Percentiles rank a stretch among this genome's conserved stretches.
These are phyloP conservation scores for Fusarium mundagurra DNA, from an alignment of 2,329 filamentous ascomycete genomes.

Conservation along the genomic window DNA sequence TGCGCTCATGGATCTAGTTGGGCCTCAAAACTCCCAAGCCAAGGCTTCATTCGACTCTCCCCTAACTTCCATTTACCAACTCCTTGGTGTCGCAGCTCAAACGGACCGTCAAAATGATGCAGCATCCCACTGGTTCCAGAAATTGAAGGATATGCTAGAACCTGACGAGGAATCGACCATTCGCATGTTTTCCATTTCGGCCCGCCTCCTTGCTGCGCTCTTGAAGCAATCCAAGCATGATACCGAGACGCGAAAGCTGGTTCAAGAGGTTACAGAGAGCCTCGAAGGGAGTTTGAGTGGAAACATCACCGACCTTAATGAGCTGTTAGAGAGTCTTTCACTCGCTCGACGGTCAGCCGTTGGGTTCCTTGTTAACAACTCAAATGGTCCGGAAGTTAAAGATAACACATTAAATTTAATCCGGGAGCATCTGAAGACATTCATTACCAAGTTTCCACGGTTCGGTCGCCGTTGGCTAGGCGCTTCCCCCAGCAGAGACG, in stretches of 20 bases:
- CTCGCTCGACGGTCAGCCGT: conserved; percentile 64
- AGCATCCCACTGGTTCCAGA: conserved; percentile 65
- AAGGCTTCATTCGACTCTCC: conserved; percentile 54
- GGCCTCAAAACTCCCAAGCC: conserved; percentile 47
- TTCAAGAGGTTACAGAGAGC: conserved; percentile 61
- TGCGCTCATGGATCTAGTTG: conserved; percentile 46
- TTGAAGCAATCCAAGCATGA: conserved; percentile 56
- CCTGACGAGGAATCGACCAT: conserved; percentile 57
- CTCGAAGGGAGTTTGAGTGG: conserved; percentile 70
- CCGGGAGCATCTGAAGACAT: conserved; percentile 59
- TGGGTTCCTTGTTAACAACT: conserved; percentile 53
- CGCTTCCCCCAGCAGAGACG: conserved; percentile 61
- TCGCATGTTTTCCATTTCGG: conserved; percentile 61
- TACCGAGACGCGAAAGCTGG: conserved; percentile 52
- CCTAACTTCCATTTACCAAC: conserved; percentile 60
- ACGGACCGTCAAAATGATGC: conserved; percentile 58
- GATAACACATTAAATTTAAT: conserved; percentile 37
- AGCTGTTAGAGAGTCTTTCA: conserved; percentile 67
- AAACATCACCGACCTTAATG: conserved; percentile 67
- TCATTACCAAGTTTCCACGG: conserved; percentile 68
- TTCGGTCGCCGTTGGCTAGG: conserved; percentile 71
- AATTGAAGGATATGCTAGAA: conserved; percentile 53
- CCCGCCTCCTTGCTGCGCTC: conserved; percentile 64
- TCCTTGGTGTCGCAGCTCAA: conserved; percentile 61
- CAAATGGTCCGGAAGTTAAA: conserved; percentile 26